Conservation (phyloP, 345 rosid species). For the Bretschneidera sinensis region DNA sequence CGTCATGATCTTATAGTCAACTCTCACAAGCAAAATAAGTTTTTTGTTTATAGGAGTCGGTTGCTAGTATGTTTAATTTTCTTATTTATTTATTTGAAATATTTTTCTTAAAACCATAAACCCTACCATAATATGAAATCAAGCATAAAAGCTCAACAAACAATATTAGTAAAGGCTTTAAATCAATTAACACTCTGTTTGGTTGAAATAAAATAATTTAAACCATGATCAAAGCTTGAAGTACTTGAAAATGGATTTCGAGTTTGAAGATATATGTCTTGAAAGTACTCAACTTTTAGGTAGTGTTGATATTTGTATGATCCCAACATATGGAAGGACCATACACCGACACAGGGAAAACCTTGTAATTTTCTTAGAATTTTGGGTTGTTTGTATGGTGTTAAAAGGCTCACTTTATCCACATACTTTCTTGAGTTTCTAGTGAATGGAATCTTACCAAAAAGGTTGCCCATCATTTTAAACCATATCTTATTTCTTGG, state of each 20-base stretch:
- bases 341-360: not conserved
- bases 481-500: conserved; percentile 11
- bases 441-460: conserved; percentile 16
- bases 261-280: conserved; percentile 26
- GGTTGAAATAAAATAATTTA: too few species aligned
- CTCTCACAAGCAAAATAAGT: too few species aligned
- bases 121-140: too few species aligned
- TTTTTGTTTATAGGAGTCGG: too few species aligned
- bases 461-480: conserved; percentile 14
- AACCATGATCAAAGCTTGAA: conserved; percentile 22
- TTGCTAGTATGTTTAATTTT: too few species aligned
- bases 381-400: conserved; percentile 18
- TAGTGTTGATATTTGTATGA: conserved; percentile 25
- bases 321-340: conserved; percentile 8
- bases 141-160: too few species aligned
- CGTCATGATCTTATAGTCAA: too few species aligned
- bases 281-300: conserved; percentile 16
- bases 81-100: too few species aligned
- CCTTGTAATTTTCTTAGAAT: conserved; percentile 21
- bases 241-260: conserved; percentile 27
- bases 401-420: conserved; percentile 23
- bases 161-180: too few species aligned
- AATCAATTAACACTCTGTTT: too few species aligned
- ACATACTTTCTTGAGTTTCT: conserved; percentile 30
- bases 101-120: too few species aligned